These are phyloP conservation scores for Phalaenopsis aphrodite DNA, from an alignment of 106 monocot species.

Conservation along the genomic window DNA sequence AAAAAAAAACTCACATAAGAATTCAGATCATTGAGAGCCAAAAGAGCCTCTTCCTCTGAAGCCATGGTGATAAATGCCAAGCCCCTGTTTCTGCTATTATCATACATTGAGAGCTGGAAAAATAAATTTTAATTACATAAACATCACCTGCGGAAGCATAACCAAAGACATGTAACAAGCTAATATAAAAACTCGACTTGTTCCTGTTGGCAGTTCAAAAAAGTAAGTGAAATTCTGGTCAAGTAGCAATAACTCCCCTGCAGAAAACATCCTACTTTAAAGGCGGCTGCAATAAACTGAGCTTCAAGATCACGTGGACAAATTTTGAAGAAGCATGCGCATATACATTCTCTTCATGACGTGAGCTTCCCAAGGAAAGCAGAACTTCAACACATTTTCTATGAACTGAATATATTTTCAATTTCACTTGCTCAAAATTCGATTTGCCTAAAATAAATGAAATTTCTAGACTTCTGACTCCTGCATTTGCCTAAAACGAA, in stretches of 20 bases:
- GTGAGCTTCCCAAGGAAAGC: too few species aligned
- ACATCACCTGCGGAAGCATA: neutral
- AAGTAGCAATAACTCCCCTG: neutral
- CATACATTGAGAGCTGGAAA: constrained; percentile 70
- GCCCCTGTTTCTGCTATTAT: constrained; percentile 62
- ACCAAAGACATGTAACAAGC: neutral
- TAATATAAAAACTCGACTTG: neutral
- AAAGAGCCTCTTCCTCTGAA: constrained; percentile 65
- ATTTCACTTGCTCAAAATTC: neutral
- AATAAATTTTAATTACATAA: neutral
- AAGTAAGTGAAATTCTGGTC: neutral
- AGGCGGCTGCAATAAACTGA: neutral
- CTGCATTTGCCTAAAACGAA: neutral
- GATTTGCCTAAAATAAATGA: neutral
- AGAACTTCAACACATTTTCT: neutral
- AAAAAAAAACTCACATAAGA: constrained; percentile 33
- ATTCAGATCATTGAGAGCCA: constrained; percentile 49
- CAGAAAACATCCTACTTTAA: neutral
- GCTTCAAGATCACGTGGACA: neutral
- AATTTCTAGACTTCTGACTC: too few species aligned
- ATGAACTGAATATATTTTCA: neutral
- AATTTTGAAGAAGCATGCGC: too few species aligned
- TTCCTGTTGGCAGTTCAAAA: neutral
- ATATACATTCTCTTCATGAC: neutral
- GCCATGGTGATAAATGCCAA: constrained; percentile 83